Evolutionary conservation across 106 monocot species (phyloP).

Genomic region (Ottelia alismoides): DNA sequence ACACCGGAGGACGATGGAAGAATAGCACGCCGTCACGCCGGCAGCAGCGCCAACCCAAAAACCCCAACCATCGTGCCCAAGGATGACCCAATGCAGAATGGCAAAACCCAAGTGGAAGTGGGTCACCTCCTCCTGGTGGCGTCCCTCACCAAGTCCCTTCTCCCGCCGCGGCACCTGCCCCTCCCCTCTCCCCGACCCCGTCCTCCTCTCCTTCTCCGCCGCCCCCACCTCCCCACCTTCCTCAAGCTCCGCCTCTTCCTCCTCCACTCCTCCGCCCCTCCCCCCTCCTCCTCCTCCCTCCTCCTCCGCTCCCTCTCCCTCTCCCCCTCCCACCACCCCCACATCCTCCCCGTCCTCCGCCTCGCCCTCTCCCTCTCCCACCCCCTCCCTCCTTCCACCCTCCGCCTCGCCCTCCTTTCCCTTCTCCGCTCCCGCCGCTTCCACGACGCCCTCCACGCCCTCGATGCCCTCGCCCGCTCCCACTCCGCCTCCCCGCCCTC

Average conservation of each 20-base stretch:
- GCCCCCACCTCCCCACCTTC: slow-evolving; percentile 21
- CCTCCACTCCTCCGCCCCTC: slow-evolving; percentile 16
- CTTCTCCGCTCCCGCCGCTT: slow-evolving; percentile 41
- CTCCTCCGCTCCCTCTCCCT: slow-evolving; percentile 2
- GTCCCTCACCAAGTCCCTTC: slow-evolving; percentile 21
- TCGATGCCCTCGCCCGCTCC: slow-evolving; percentile 20
- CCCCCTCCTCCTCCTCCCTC: slow-evolving; percentile 23
- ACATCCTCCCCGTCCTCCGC: slow-evolving; percentile 20
- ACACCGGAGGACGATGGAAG: too few relatives aligned
- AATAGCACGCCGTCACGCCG: too few relatives aligned
- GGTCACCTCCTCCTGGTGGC: slow-evolving; percentile 5
- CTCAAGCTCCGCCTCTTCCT: slow-evolving; percentile 33
- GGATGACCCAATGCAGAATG: too few relatives aligned
- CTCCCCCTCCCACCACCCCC: slow-evolving; percentile 15
- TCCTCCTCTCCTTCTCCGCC: slow-evolving; percentile 21
- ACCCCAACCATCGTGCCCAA: too few relatives aligned
- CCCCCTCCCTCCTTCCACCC: slow-evolving; percentile 3
- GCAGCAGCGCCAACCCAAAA: too few relatives aligned
- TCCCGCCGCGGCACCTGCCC: too few relatives aligned
- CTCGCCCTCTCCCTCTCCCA: slow-evolving; percentile 7
- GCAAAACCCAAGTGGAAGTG: too few relatives aligned
- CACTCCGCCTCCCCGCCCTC: slow-evolving; percentile 18
- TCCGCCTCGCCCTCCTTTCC: slow-evolving; percentile 26
- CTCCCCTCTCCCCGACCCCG: slow-evolving; percentile 15
- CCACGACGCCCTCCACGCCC: slow-evolving; percentile 58